Evolutionary conservation across 208 protist species (phyloP), one percentile per base, ranked within the genome.

Genomic region (Leishmania braziliensis): DNA sequence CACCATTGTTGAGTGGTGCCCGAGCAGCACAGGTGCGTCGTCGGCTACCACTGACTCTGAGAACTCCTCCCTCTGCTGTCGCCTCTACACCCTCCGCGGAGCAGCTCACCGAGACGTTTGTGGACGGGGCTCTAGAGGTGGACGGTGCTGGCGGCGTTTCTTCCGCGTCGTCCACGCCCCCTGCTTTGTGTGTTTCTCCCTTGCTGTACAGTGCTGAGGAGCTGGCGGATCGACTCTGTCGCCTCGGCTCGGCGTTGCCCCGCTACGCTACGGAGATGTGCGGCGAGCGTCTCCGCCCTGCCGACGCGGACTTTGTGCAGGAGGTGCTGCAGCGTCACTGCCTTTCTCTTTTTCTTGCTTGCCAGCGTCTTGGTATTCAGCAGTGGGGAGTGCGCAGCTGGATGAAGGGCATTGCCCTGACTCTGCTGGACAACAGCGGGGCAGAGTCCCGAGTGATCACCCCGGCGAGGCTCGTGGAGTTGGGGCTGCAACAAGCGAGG

Each of bases 161-260:
- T 14, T 16, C 74, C 2, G 10, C 54, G 26, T 54, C 26, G 46
- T 54, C 39, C 46, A 51, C 69, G 26, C 26, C 10, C 10, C 4
- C 43, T 46, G 43, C 8, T 29, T 73, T 26, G 43, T 23, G 3
- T 9, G 5, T 29, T 53, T 3, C 56, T 3, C 29, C 56, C 9
- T 26, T 50, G n/a, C 76, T 71, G 39, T 79, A 71, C 53, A 78
- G 63, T 10, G 75, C 80, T n/a, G 91, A 90, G 80, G 91, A 93
- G 75, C 73, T 95, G 18, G 91, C 89, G 6, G 91, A 95, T 74
- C 78, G 91, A 14, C 66, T 93, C 36, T 93, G 88, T 66, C 91
- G 91, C 26, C 83, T 92, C 48, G 91, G 91, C 75, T 80, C 86
- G 23, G 69, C 80, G n/a, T 71, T 95, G 10, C 88, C 85, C 43